Percentiles rank a stretch among this genome's conserved stretches.
These are phyloP conservation scores for Thielaviopsis punctulata DNA, from an alignment of 2,329 filamentous ascomycete genomes.

Conservation along the genomic window DNA sequence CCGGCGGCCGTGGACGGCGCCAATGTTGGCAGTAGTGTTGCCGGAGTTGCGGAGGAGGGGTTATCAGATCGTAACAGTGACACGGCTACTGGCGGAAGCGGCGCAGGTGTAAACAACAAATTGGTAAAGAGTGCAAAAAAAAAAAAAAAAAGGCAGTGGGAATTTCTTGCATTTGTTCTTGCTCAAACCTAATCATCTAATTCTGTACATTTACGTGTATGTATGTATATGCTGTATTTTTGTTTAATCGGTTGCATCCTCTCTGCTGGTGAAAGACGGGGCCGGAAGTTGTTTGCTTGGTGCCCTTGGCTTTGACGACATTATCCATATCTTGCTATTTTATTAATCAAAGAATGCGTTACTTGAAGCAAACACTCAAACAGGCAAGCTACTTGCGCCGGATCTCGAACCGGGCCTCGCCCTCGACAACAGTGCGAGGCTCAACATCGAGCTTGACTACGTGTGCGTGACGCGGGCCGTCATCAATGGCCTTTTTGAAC, in stretches of 20 bases:
- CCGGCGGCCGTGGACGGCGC: slow-evolving; percentile 61
- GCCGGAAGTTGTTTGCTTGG: not conserved
- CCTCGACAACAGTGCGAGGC: slow-evolving; percentile 45
- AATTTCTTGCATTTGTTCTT: not conserved
- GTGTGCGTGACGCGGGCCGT: slow-evolving; percentile 53
- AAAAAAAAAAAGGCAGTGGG: no score
- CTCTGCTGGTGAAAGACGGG: not conserved
- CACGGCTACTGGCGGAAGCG: slow-evolving; percentile 37
- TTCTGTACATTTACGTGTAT: not conserved
- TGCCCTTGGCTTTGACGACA: not conserved
- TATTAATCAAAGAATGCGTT: not conserved
- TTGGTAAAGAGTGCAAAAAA: no score
- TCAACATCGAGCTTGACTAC: slow-evolving; percentile 60
- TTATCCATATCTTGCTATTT: not conserved
- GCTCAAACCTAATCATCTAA: not conserved
- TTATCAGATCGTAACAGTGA: slow-evolving; percentile 55
- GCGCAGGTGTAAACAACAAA: not conserved
- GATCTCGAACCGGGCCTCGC: slow-evolving; percentile 49
- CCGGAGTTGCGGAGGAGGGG: slow-evolving; percentile 53
- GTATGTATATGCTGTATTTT: not conserved
- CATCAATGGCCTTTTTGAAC: slow-evolving; percentile 58
- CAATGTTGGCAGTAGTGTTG: slow-evolving; percentile 59
- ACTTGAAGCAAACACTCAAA: not conserved
- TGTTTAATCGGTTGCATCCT: slow-evolving; percentile 3
- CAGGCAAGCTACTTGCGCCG: slow-evolving; percentile 18